Conservation (phyloP, 352 stramenopile genomes). For the Globisporangium irregulare region DNA sequence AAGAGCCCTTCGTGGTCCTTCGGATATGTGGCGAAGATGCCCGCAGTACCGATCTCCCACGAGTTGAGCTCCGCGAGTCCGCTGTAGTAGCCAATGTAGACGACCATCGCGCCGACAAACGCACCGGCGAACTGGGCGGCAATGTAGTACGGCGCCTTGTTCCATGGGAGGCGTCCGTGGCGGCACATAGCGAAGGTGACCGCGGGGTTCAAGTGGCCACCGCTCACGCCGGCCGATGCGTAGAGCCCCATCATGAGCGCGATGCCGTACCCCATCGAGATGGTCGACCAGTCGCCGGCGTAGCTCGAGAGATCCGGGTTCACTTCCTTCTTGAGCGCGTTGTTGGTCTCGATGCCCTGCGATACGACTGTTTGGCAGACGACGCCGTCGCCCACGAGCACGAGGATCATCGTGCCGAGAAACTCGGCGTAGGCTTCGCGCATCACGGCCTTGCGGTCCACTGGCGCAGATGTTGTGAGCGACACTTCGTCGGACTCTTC, state of each 20-base stretch:
- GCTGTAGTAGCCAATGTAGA: constrained; percentile 68
- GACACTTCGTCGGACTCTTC: constrained; percentile 45
- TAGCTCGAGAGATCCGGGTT: constrained; percentile 47
- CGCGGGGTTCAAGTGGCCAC: constrained; percentile 67
- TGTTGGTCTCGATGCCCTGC: constrained; percentile 53
- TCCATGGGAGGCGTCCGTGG: constrained; percentile 58
- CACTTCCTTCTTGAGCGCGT: constrained; percentile 43
- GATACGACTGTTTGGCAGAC: constrained; percentile 61
- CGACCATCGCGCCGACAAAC: constrained; percentile 58
- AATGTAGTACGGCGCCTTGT: constrained; percentile 65
- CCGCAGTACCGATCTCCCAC: constrained; percentile 59
- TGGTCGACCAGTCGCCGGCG: constrained; percentile 67
- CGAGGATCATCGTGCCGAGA: constrained; percentile 59
- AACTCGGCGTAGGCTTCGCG: constrained; percentile 44
- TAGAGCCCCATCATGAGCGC: constrained; percentile 71
- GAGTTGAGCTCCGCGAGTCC: constrained; percentile 51
- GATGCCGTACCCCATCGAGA: constrained; percentile 69
- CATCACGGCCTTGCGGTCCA: constrained; percentile 31
- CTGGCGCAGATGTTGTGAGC: constrained; percentile 39
- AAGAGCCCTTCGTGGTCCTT: constrained; percentile 61
- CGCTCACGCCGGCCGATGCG: constrained; percentile 60
- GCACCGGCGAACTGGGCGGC: constrained; percentile 53
- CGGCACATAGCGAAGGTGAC: constrained; percentile 68
- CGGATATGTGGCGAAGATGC: constrained; percentile 74
- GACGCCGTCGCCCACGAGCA: constrained; percentile 52